A percentile compares a stretch with the other conserved stretches of the same genome.
These are phyloP conservation scores for Arabidopsis suecica DNA, from an alignment of 345 rosid genomes.

Conservation along the genomic window DNA sequence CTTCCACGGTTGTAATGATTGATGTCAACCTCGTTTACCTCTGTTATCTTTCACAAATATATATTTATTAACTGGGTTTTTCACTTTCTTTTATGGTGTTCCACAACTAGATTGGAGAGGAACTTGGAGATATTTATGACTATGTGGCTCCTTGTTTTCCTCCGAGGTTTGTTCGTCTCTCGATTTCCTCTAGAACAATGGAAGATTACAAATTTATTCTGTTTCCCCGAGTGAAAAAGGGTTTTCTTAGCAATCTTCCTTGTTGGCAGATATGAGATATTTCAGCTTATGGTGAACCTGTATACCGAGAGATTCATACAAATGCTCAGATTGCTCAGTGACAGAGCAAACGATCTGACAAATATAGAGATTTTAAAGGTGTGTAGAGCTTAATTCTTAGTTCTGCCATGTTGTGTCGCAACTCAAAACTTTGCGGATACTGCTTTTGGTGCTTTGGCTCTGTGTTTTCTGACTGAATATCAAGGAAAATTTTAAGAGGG, in stretches of 20 bases:
- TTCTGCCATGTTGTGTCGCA: constrained; percentile 25
- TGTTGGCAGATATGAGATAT: constrained; percentile 93
- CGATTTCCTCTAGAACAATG: constrained; percentile 2
- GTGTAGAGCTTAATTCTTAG: constrained; percentile 30
- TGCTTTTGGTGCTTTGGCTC: constrained; percentile 14
- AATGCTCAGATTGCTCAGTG: constrained; percentile 97
- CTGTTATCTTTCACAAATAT: constrained; percentile 16
- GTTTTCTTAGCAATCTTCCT: constrained; percentile 32
- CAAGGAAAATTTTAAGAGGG: background rate
- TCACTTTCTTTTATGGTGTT: constrained; percentile 37
- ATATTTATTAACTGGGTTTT: background rate
- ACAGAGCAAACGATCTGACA: constrained; percentile 84
- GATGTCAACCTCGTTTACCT: constrained; percentile 11
- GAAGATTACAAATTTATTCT: constrained; percentile 10
- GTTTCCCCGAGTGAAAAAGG: background rate
- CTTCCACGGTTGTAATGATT: constrained; percentile 9
- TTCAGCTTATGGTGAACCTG: constrained; percentile 98
- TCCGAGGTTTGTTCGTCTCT: constrained; percentile 62
- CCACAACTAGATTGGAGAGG: constrained; percentile 84
- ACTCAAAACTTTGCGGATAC: constrained; percentile 2
- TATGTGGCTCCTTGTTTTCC: constrained; percentile 99
- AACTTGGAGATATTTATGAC: constrained; percentile 99
- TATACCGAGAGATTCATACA: constrained; percentile 99
- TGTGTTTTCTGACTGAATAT: constrained; percentile 20
- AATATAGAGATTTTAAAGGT: constrained; percentile 99